phyloP scores from a whole-genome alignment of 441 rosid species.

The Pelargonium myrrhifolium region DNA sequence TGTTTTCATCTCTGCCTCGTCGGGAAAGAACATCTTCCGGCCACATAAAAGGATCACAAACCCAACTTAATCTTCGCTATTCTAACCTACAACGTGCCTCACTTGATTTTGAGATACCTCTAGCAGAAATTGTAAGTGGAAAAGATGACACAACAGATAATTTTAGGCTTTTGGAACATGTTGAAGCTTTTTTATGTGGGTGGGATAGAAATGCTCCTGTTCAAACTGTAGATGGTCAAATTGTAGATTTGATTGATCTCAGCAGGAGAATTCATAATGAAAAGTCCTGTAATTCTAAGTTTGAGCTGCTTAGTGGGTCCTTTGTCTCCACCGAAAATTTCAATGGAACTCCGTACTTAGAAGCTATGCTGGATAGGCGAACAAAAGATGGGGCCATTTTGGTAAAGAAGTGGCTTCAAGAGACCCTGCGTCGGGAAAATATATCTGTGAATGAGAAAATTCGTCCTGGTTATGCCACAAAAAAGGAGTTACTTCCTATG shows the following conservation, averaged over 20 bases:
- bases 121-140: slow-evolving; percentile 49
- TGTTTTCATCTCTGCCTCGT: slow-evolving; percentile 68
- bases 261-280: slow-evolving; percentile 24
- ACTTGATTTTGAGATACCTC: slow-evolving; percentile 72
- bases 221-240: slow-evolving; percentile 12
- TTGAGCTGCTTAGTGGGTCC: slow-evolving; percentile 57
- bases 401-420: slow-evolving; percentile 92
- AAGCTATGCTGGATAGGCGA: slow-evolving; percentile 77
- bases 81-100: slow-evolving; percentile 49
- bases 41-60: slow-evolving; percentile 39
- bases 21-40: slow-evolving; percentile 44
- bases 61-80: slow-evolving; percentile 38
- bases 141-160: slow-evolving; percentile 34
- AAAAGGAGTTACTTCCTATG: slow-evolving; percentile 62
- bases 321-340: slow-evolving; percentile 59
- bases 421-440: slow-evolving; percentile 61
- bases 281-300: slow-evolving; percentile 28
- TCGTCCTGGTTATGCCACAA: slow-evolving; percentile 60
- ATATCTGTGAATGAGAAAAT: slow-evolving; percentile 45
- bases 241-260: slow-evolving; percentile 29
- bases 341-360: slow-evolving; percentile 74
- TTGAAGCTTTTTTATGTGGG: slow-evolving; percentile 61
- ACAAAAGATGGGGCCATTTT: slow-evolving; percentile 75
- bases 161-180: slow-evolving; percentile 40
- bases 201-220: slow-evolving; percentile 37